A percentile compares a stretch with the other conserved stretches of the same genome.
Conservation (phyloP, 805 yeast genomes). For the Hanseniaspora occidentalis region DNA sequence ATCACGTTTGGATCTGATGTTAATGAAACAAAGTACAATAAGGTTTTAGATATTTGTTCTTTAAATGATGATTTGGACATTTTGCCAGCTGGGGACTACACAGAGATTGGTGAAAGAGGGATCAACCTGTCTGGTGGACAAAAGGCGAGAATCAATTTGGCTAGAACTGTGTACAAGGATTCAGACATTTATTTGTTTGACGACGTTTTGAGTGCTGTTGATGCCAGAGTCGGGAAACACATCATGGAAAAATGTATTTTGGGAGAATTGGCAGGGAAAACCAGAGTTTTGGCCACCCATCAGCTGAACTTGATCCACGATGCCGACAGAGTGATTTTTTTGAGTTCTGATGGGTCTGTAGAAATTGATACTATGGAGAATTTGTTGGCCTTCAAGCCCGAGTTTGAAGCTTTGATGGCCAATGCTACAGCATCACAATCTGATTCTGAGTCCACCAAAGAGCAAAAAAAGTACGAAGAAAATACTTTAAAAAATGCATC, state of each 20-base stretch:
- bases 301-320: conserved; percentile 50
- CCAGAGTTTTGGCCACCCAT: conserved; percentile 64
- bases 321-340: conserved; percentile 51
- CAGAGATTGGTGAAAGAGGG: conserved; percentile 68
- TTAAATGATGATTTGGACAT: conserved; percentile 43
- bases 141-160: conserved; percentile 56
- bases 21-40: conserved; percentile 36
- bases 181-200: conserved; percentile 50
- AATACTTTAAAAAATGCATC: not conserved
- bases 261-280: conserved; percentile 37
- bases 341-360: conserved; percentile 44
- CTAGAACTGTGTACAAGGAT: conserved; percentile 54
- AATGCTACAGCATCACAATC: conserved; percentile 21
- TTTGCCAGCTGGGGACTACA: conserved; percentile 53
- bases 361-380: conserved; percentile 43
- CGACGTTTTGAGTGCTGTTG: conserved; percentile 65
- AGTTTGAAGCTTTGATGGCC: conserved; percentile 34
- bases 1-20: conserved; percentile 42
- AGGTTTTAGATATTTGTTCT: conserved; percentile 48
- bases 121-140: conserved; percentile 69
- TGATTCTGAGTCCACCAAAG: not conserved
- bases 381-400: conserved; percentile 28
- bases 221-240: conserved; percentile 62
- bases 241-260: conserved; percentile 47
- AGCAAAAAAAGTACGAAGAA: not conserved